phyloP scores from a whole-genome alignment of 768 basidiomycete species.

The Leccinum ochraceum region DNA sequence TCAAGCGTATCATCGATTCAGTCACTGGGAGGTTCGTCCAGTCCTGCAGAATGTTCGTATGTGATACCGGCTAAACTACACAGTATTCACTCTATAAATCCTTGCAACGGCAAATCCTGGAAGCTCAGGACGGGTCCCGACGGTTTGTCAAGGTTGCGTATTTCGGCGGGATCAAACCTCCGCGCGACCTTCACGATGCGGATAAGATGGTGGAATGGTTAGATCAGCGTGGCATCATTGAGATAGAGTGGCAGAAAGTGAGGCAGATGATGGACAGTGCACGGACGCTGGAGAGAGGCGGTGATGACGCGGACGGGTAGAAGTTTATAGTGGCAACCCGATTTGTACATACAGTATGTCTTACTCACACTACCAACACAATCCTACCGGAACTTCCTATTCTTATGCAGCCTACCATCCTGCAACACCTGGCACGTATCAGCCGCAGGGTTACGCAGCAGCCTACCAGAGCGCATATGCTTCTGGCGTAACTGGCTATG shows the following conservation, averaged over 20 bases:
- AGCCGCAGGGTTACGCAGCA: slow-evolving; percentile 50
- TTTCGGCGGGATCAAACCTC: slow-evolving; percentile 55
- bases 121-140: slow-evolving; percentile 45
- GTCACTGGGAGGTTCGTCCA: slow-evolving; percentile 78
- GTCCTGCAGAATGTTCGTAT: background rate
- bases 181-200: slow-evolving; percentile 67
- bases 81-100: slow-evolving; percentile 67
- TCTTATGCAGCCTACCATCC: slow-evolving; percentile 65
- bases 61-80: slow-evolving; percentile 8
- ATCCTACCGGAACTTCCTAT: slow-evolving; percentile 55
- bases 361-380: slow-evolving; percentile 39
- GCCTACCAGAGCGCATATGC: slow-evolving; percentile 50
- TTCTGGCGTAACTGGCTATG: slow-evolving; percentile 68
- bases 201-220: slow-evolving; percentile 84
- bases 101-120: slow-evolving; percentile 59
- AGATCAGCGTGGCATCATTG: slow-evolving; percentile 65
- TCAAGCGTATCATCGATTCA: slow-evolving; percentile 66
- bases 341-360: slow-evolving; percentile 23
- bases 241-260: slow-evolving; percentile 68
- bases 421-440: slow-evolving; percentile 46
- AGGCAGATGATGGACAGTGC: slow-evolving; percentile 76
- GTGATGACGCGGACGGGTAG: slow-evolving; percentile 15
- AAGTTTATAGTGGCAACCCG: background rate
- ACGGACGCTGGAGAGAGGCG: slow-evolving; percentile 58
- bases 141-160: slow-evolving; percentile 61